Conservation (phyloP, 1,284 basidiomycete genomes). For the Cryptococcus sp. region DNA sequence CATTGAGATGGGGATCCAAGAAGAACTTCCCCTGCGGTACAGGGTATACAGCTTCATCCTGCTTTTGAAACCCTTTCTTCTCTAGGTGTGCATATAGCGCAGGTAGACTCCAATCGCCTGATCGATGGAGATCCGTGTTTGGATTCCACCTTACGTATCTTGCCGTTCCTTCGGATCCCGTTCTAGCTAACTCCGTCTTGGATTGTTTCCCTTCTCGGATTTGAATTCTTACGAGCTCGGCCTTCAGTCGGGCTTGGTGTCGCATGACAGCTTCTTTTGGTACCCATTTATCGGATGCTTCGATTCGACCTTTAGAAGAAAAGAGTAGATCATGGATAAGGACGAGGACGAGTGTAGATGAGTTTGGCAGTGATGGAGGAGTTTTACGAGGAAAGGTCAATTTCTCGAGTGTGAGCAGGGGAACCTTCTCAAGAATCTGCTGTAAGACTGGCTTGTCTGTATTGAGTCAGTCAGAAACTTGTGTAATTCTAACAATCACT, state of each 20-base stretch:
- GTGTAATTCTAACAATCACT: conserved; percentile 15
- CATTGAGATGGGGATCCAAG: conserved; percentile 70
- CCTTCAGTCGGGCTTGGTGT: conserved; percentile 80
- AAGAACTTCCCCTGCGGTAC: conserved; percentile 53
- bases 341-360: conserved; percentile 65
- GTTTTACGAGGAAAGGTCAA: conserved; percentile 57
- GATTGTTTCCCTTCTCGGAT: conserved; percentile 66
- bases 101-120: conserved; percentile 21
- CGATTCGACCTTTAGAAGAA: conserved; percentile 62
- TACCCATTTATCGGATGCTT: conserved; percentile 74
- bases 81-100: conserved; percentile 28
- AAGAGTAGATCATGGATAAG: conserved; percentile 84
- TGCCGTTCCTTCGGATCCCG: conserved; percentile 54
- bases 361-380: conserved; percentile 48
- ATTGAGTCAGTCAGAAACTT: conserved; percentile 51
- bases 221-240: conserved; percentile 79
- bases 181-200: conserved; percentile 59
- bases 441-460: conserved; percentile 47
- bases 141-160: conserved; percentile 84
- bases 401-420: conserved; percentile 67
- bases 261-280: conserved; percentile 74
- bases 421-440: conserved; percentile 62
- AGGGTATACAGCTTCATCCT: conserved; percentile 30
- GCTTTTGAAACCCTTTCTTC: conserved; percentile 19
- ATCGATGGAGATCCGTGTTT: conserved; percentile 45